Percentiles rank a stretch among this genome's conserved stretches.
Conservation (phyloP, 768 basidiomycete genomes). For the Hypsizygus marmoreus region DNA sequence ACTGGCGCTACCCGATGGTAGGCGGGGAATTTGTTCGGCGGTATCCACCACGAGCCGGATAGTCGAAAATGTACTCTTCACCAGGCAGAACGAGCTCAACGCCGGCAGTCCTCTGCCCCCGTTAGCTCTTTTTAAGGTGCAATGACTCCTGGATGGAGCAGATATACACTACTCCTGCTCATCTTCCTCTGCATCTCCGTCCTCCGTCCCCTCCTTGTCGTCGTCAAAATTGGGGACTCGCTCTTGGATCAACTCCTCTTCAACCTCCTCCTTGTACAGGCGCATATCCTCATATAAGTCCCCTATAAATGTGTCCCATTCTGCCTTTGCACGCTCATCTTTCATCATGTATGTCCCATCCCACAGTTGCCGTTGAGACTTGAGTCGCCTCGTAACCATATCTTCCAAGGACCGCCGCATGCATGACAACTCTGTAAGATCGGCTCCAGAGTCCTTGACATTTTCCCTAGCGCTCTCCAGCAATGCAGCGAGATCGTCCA, state of each 20-base stretch:
- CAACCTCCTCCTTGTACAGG: no score
- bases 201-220: conserved; percentile 3
- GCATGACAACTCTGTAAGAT: conserved; percentile 16
- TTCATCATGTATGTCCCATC: conserved; percentile 30
- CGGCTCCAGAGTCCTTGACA: conserved; percentile 5
- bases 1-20: no score
- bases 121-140: no score
- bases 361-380: conserved; percentile 24
- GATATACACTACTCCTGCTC: conserved; percentile 7
- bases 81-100: no score
- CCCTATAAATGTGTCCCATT: conserved; percentile 13
- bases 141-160: no score
- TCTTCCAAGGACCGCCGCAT: conserved; percentile 17
- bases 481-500: conserved; percentile 18
- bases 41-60: no score
- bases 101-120: no score
- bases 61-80: no score
- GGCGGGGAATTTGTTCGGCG: no score
- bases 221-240: no score
- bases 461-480: conserved; percentile 11
- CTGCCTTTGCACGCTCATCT: conserved; percentile 7
- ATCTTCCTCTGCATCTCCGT: conserved; percentile 2
- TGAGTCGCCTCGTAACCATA: conserved; percentile 20
- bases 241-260: no score
- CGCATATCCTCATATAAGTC: background rate